Conservation (phyloP, 768 basidiomycete species). For the button mushroom (Agaricus bisporus) region DNA sequence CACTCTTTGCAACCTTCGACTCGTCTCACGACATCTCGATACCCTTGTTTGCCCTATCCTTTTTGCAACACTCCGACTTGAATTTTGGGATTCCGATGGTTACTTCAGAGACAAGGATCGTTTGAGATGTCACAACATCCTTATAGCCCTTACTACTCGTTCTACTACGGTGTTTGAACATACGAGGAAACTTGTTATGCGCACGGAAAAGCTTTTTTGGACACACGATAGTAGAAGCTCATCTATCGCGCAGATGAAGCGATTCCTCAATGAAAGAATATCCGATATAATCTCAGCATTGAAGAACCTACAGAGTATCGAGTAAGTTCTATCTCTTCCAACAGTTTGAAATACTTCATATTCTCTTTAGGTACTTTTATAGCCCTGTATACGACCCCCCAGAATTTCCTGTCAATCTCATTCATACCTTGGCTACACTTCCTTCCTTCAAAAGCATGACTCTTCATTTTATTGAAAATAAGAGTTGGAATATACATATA, state of each 20-base stretch:
- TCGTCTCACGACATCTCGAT: not conserved
- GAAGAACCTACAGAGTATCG: not conserved
- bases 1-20: constrained; percentile 1
- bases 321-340: not conserved
- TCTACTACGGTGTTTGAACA: constrained; percentile 1
- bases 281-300: not conserved
- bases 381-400: not conserved
- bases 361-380: not conserved
- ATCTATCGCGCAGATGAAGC: not conserved
- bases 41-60: not conserved
- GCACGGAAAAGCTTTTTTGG: not conserved
- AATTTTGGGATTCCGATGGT: not conserved
- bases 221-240: not conserved
- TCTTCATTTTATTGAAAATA: not conserved
- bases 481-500: not conserved
- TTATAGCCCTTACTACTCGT: not conserved
- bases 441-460: not conserved
- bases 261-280: not conserved
- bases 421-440: not conserved
- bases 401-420: not conserved
- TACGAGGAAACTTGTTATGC: not conserved
- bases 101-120: not conserved
- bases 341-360: no score
- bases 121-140: constrained; percentile 1
- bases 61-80: not conserved